A percentile compares a stretch with the other conserved stretches of the same genome.
Evolutionary conservation across 2,329 filamentous ascomycete genomes (phyloP).

Genomic region (Neopestalotiopsis sp.): DNA sequence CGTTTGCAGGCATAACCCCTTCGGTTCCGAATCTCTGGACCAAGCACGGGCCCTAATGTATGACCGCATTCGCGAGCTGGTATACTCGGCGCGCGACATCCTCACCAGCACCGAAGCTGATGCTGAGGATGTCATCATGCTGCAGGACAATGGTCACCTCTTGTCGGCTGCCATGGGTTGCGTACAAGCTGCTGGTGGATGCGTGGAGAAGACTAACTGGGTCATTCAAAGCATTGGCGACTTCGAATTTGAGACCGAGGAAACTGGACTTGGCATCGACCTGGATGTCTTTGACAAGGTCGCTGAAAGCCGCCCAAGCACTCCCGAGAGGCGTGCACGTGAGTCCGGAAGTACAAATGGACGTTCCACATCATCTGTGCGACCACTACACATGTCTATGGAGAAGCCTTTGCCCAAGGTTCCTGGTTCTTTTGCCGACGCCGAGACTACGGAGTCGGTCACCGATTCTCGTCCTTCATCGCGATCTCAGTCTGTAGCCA

Average conservation of each 20-base stretch:
- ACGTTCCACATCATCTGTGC: conserved; percentile 25
- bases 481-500: conserved; percentile 47
- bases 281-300: conserved; percentile 54
- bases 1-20: conserved; percentile 78
- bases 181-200: conserved; percentile 89
- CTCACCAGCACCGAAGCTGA: conserved; percentile 72
- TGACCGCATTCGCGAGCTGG: conserved; percentile 78
- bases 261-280: conserved; percentile 60
- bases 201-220: conserved; percentile 83
- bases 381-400: conserved; percentile 48
- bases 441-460: conserved; percentile 26
- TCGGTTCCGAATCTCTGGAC: conserved; percentile 69
- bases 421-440: conserved; percentile 48
- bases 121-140: conserved; percentile 80
- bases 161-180: conserved; percentile 83
- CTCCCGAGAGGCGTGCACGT: conserved; percentile 44
- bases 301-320: conserved; percentile 36
- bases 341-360: conserved; percentile 42
- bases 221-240: conserved; percentile 90
- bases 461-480: conserved; percentile 43
- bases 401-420: conserved; percentile 74
- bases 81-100: conserved; percentile 80
- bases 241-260: conserved; percentile 82
- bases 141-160: conserved; percentile 77
- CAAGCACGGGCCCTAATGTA: conserved; percentile 79